phyloP scores from a whole-genome alignment of 441 rosid genomes.

The Jatropha podagrica region DNA sequence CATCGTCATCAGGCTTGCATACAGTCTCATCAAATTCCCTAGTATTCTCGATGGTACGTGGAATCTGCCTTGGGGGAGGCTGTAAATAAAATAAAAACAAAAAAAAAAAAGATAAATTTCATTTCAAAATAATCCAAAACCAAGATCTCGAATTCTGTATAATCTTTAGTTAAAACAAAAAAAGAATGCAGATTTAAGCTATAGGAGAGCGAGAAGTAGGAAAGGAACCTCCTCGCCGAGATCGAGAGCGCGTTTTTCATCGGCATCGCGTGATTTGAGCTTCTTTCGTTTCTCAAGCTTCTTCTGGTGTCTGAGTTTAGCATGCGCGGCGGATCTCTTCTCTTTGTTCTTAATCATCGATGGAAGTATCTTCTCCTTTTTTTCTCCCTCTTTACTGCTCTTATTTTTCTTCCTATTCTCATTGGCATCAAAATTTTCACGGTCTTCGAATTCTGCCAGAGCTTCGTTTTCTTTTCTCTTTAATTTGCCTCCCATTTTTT shows the following conservation, averaged over 20 bases:
- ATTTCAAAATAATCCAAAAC: background rate
- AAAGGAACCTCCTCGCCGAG: constrained; percentile 84
- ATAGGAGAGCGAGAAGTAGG: background rate
- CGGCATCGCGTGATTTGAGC: constrained; percentile 70
- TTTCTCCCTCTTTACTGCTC: constrained; percentile 23
- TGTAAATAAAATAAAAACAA: constrained; percentile 24
- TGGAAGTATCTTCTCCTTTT: constrained; percentile 57
- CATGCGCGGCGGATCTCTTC: constrained; percentile 71
- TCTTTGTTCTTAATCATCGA: constrained; percentile 94
- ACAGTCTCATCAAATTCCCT: constrained; percentile 85
- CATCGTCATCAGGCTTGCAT: constrained; percentile 88
- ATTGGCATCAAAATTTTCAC: constrained; percentile 11
- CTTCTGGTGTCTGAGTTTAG: constrained; percentile 78
- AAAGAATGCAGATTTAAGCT: background rate
- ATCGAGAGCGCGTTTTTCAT: constrained; percentile 73
- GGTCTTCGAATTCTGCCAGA: constrained; percentile 20
- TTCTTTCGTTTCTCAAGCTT: constrained; percentile 85
- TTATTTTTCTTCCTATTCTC: constrained; percentile 5
- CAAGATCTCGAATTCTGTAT: no score
- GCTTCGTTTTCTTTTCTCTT: constrained; percentile 26
- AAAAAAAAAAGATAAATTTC: background rate
- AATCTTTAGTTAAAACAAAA: background rate
- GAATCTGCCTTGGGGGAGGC: constrained; percentile 69
- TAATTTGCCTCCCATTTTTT: constrained; percentile 40
- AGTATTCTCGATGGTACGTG: constrained; percentile 87